Evolutionary conservation across 208 protist species (phyloP).

Genomic region (Phytomonas francai): DNA sequence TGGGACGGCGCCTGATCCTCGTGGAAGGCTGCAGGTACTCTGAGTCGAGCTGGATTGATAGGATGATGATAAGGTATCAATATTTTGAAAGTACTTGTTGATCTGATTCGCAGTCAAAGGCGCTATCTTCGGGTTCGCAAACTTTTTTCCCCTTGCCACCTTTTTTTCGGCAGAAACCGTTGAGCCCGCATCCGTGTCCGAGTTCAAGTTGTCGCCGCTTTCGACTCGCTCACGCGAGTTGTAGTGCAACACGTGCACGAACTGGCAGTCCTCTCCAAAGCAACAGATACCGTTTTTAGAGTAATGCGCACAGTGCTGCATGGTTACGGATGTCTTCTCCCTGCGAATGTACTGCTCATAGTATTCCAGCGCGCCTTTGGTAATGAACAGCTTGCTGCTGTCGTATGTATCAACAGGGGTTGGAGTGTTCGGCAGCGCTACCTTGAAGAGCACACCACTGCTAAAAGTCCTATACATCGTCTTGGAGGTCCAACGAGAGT

Average conservation of each 20-base stretch:
- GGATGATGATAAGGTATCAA: neutral
- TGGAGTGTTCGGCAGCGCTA: constrained; percentile 67
- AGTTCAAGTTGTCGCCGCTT: constrained; percentile 14
- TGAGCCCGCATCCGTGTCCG: constrained; percentile 27
- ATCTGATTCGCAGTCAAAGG: neutral
- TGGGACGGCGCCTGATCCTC: neutral
- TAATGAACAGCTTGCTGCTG: constrained; percentile 47
- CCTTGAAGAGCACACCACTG: constrained; percentile 34
- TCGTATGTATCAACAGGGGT: constrained; percentile 59
- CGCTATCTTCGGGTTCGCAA: neutral
- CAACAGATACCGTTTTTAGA: constrained; percentile 76
- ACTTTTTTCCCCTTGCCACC: neutral
- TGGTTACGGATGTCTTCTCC: constrained; percentile 41
- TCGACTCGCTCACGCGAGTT: constrained; percentile 26
- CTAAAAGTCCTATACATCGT: constrained; percentile 39
- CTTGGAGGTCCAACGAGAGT: constrained; percentile 62
- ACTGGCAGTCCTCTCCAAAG: constrained; percentile 69
- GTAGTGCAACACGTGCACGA: constrained; percentile 66
- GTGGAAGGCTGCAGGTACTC: neutral
- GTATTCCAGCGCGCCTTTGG: constrained; percentile 58
- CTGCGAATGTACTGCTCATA: constrained; percentile 39
- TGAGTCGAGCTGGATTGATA: neutral
- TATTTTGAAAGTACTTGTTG: neutral
- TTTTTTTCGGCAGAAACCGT: neutral
- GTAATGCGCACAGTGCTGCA: constrained; percentile 79